A percentile compares a stretch with the other conserved stretches of the same genome.
Evolutionary conservation across 352 stramenopile genomes (phyloP).

Genomic region (Globisporangium rhizosaccharum): DNA sequence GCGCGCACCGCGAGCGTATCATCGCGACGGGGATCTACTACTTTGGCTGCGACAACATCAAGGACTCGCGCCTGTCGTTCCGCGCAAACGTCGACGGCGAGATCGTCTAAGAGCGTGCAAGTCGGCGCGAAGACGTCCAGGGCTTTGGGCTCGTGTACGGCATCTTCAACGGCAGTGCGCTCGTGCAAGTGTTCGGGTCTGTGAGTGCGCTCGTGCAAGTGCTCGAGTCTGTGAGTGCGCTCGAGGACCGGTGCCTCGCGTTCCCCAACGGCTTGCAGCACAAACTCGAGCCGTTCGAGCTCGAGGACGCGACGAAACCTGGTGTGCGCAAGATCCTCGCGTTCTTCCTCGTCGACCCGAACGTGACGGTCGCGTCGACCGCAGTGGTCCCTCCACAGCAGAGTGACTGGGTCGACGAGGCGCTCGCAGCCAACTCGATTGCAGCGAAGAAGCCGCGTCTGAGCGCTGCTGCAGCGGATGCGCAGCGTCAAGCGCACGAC

Average conservation of each 20-base stretch:
- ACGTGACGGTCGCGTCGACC: slow-evolving; percentile 24
- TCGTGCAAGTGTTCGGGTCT: slow-evolving; percentile 23
- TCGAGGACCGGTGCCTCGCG: slow-evolving; percentile 24
- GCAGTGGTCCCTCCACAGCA: slow-evolving; percentile 35
- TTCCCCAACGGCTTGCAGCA: slow-evolving; percentile 44
- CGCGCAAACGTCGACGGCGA: slow-evolving; percentile 22
- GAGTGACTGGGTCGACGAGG: slow-evolving; percentile 21
- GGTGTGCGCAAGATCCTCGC: slow-evolving; percentile 40
- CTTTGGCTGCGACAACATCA: slow-evolving; percentile 44
- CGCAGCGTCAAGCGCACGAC: no score
- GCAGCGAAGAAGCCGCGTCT: slow-evolving; percentile 19
- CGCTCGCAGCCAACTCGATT: slow-evolving; percentile 3
- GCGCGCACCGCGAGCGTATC: slow-evolving; percentile 34
- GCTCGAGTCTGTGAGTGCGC: slow-evolving; percentile 18
- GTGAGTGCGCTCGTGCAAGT: slow-evolving; percentile 19
- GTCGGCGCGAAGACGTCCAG: slow-evolving; percentile 13
- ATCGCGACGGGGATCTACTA: slow-evolving; percentile 46
- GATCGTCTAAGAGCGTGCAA: slow-evolving; percentile 15
- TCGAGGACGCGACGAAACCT: slow-evolving; percentile 22
- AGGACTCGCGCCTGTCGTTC: slow-evolving; percentile 32
- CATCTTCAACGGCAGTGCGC: slow-evolving; percentile 13
- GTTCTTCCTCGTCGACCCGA: slow-evolving; percentile 43
- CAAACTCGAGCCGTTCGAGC: slow-evolving; percentile 39
- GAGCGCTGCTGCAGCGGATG: background rate
- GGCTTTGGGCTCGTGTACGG: slow-evolving; percentile 27